Conservation (phyloP, 805 yeast species). For the Candida easanensis region DNA sequence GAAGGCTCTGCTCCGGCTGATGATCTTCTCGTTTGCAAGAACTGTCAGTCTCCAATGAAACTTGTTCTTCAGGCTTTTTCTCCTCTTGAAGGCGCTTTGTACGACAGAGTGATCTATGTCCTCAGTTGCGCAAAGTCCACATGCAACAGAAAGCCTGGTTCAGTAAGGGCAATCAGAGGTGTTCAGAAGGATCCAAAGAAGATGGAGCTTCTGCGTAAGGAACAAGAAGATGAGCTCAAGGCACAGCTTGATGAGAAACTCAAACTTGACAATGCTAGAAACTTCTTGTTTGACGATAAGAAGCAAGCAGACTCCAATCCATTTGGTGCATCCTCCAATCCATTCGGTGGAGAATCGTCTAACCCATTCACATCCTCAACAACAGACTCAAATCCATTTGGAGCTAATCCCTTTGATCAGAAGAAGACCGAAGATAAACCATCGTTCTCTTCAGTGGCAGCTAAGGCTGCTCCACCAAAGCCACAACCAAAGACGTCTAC, state of each 20-base stretch:
- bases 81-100: constrained; percentile 66
- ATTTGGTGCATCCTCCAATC: constrained; percentile 28
- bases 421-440: constrained; percentile 4
- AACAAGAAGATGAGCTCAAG: constrained; percentile 40
- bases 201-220: constrained; percentile 37
- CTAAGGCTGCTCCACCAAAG: constrained; percentile 26
- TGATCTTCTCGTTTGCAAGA: constrained; percentile 56
- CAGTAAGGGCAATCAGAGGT: constrained; percentile 76
- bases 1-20: constrained; percentile 57
- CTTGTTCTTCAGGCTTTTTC: constrained; percentile 78
- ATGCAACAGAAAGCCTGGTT: constrained; percentile 70
- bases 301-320: constrained; percentile 39
- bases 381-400: constrained; percentile 5
- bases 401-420: neutral
- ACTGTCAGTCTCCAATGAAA: constrained; percentile 61
- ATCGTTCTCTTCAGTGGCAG: constrained; percentile 33
- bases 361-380: constrained; percentile 17
- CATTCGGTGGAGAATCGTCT: neutral
- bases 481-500: constrained; percentile 14
- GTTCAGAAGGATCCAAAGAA: constrained; percentile 55
- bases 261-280: constrained; percentile 40
- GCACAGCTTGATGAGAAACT: constrained; percentile 42
- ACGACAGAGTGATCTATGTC: constrained; percentile 79
- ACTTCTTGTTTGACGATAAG: constrained; percentile 28
- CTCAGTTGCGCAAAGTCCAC: constrained; percentile 64